These are phyloP conservation scores for Brachypodium distachyon DNA, from an alignment of 202 grass and related monocot genomes.

Conservation along the genomic window DNA sequence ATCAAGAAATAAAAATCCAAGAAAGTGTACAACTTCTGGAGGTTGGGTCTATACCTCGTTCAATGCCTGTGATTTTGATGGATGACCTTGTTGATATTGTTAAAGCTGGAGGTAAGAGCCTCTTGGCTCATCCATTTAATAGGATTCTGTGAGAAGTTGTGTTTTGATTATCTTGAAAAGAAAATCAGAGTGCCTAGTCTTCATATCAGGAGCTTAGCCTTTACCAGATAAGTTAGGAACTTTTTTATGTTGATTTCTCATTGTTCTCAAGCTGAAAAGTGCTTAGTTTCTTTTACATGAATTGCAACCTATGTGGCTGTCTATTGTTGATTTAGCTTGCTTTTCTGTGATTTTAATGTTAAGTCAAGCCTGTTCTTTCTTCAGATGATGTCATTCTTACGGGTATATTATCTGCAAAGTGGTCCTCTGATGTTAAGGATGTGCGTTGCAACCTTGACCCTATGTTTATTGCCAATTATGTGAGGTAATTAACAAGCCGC, in stretches of 20 bases:
- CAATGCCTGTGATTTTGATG: slow-evolving; percentile 77
- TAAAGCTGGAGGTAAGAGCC: slow-evolving; percentile 72
- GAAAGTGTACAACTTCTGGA: slow-evolving; percentile 79
- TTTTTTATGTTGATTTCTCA: not conserved
- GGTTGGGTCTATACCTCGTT: slow-evolving; percentile 89
- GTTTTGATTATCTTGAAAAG: not conserved
- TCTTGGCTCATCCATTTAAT: not conserved
- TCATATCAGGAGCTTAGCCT: not conserved
- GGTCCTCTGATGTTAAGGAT: slow-evolving; percentile 90
- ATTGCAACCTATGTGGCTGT: not conserved
- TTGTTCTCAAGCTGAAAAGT: not conserved
- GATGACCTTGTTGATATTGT: slow-evolving; percentile 86
- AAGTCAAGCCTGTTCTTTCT: slow-evolving; percentile 21
- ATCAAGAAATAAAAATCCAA: slow-evolving; percentile 99
- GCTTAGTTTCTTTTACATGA: not conserved
- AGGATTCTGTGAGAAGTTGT: not conserved
- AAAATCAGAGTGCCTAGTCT: not conserved
- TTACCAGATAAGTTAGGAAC: not conserved
- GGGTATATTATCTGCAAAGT: slow-evolving; percentile 79
- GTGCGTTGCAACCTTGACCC: slow-evolving; percentile 88
- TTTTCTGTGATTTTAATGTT: not conserved
- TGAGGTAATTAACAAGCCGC: slow-evolving; percentile 44
- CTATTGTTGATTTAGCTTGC: not conserved
- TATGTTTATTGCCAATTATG: slow-evolving; percentile 81
- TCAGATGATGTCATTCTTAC: slow-evolving; percentile 89